phyloP scores from a whole-genome alignment of 139 green algal species.

The Nannochloris sp. region DNA sequence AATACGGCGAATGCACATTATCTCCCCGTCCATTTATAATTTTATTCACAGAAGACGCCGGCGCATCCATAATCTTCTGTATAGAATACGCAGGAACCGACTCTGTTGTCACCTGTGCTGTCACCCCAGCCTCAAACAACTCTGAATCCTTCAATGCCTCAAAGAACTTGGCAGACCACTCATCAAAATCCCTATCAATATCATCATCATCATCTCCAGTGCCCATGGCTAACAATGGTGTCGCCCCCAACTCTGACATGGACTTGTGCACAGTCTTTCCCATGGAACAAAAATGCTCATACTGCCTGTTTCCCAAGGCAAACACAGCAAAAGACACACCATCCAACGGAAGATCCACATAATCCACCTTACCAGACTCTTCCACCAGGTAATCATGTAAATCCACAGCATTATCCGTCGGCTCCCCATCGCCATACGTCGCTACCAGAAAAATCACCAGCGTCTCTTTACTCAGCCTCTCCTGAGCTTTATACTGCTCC shows the following conservation, averaged over 20 bases:
- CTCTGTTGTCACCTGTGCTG: not conserved
- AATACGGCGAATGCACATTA: constrained; percentile 29
- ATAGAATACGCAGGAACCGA: constrained; percentile 37
- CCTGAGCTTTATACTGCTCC: constrained; percentile 46
- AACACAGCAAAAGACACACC: constrained; percentile 77
- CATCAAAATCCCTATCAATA: constrained; percentile 93
- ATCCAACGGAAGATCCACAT: constrained; percentile 24
- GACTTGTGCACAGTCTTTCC: constrained; percentile 66
- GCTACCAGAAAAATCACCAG: constrained; percentile 75
- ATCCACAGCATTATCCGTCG: constrained; percentile 79
- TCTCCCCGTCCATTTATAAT: constrained; percentile 9
- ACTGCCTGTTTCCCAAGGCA: constrained; percentile 94
- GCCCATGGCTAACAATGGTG: constrained; percentile 47
- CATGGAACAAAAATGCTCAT: constrained; percentile 93
- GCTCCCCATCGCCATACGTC: constrained; percentile 97
- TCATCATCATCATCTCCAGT: constrained; percentile 88
- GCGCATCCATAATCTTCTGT: constrained; percentile 27
- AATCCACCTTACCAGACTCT: constrained; percentile 25
- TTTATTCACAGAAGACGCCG: constrained; percentile 5
- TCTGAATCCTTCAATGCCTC: constrained; percentile 41
- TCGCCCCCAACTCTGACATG: constrained; percentile 60
- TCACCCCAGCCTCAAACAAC: constrained; percentile 23
- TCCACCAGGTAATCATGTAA: constrained; percentile 77
- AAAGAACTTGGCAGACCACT: constrained; percentile 62
- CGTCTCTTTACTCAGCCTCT: constrained; percentile 52